Conservation (phyloP, 192 early-diverging fungal species). For the Chytriomyces confervae region DNA sequence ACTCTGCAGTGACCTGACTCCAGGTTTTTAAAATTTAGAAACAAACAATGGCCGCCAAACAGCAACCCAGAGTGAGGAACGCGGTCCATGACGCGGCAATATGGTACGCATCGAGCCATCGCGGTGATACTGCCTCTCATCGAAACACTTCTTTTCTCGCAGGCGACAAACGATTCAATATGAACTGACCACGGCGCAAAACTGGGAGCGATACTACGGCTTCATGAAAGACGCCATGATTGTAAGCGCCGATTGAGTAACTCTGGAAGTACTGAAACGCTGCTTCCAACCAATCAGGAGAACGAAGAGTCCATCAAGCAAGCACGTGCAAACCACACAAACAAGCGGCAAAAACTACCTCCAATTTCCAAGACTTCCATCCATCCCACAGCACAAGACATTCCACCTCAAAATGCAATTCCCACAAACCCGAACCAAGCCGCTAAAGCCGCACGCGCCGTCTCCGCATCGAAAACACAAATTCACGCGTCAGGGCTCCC, state of each 20-base stretch:
- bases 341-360: not conserved
- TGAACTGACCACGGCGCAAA: slow-evolving; percentile 55
- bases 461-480: slow-evolving; percentile 6
- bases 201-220: slow-evolving; percentile 60
- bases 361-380: not conserved
- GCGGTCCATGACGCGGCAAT: slow-evolving; percentile 60
- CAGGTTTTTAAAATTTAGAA: slow-evolving; percentile 9
- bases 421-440: not conserved
- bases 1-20: no score
- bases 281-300: not conserved
- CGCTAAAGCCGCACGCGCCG: not conserved
- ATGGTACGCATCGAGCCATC: slow-evolving; percentile 37
- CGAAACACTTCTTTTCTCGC: not conserved
- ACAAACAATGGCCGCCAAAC: slow-evolving; percentile 20
- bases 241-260: slow-evolving; percentile 6
- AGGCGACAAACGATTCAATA: slow-evolving; percentile 61
- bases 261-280: not conserved
- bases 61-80: slow-evolving; percentile 40
- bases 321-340: slow-evolving; percentile 9
- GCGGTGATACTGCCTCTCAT: not conserved
- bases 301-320: slow-evolving; percentile 21
- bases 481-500: slow-evolving; percentile 52
- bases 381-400: not conserved
- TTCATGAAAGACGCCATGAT: slow-evolving; percentile 56
- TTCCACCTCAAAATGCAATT: not conserved